phyloP scores from a whole-genome alignment of 1,284 basidiomycete species.

The Sanghuangporus baumii region DNA sequence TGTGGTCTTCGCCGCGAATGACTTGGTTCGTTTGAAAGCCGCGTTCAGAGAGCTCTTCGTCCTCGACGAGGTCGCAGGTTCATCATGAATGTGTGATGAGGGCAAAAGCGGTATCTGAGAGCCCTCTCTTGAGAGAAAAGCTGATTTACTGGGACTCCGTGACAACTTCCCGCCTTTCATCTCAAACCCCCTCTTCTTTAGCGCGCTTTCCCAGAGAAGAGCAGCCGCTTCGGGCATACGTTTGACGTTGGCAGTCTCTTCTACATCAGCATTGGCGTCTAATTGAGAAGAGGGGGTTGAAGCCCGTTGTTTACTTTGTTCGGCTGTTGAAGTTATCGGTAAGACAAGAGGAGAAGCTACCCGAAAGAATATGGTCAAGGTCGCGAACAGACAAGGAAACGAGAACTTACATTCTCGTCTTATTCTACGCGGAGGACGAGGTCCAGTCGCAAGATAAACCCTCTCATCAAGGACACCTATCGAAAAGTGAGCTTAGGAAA shows the following conservation, averaged over 20 bases:
- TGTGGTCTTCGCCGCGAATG: slow-evolving; percentile 20
- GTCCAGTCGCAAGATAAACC: slow-evolving; percentile 51
- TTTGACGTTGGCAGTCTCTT: slow-evolving; percentile 47
- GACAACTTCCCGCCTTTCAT: slow-evolving; percentile 48
- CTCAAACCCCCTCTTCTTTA: slow-evolving; percentile 59
- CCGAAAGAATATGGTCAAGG: neutral
- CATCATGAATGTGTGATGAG: slow-evolving; percentile 1
- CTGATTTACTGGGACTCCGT: slow-evolving; percentile 47
- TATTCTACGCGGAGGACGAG: slow-evolving; percentile 48
- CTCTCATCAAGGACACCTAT: slow-evolving; percentile 46
- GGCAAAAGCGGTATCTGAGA: slow-evolving; percentile 1
- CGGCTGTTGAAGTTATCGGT: slow-evolving; percentile 9
- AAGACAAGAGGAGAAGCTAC: slow-evolving; percentile 7
- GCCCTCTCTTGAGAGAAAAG: neutral
- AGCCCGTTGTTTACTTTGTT: slow-evolving; percentile 7
- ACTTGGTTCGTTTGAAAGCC: slow-evolving; percentile 19
- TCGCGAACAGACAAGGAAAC: neutral
- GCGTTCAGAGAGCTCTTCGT: slow-evolving; percentile 13
- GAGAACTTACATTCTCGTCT: slow-evolving; percentile 27
- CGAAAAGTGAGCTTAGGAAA: slow-evolving; percentile 4
- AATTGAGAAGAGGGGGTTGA: slow-evolving; percentile 22
- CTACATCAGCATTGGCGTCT: slow-evolving; percentile 26
- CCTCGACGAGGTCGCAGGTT: slow-evolving; percentile 17
- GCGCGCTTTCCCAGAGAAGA: slow-evolving; percentile 60
- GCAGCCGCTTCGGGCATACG: slow-evolving; percentile 54